phyloP scores from a whole-genome alignment of 495 filamentous ascomycete species.

The Chaetomium tenue region DNA sequence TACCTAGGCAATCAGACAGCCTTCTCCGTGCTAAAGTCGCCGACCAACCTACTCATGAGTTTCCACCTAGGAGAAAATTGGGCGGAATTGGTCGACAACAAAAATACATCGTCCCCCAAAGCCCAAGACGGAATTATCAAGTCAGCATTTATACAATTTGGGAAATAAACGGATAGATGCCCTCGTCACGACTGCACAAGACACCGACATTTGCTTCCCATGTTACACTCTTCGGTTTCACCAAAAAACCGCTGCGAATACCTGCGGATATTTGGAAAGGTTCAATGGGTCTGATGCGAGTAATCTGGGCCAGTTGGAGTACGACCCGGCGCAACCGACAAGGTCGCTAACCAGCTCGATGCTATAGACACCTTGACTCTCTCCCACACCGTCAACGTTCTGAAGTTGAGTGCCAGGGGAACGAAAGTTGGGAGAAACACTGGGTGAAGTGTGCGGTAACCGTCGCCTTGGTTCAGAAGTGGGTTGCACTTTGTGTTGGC shows the following conservation, averaged over 20 bases:
- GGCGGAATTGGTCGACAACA: constrained; percentile 19
- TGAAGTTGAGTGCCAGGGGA: constrained; percentile 46
- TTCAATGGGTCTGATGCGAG: constrained; percentile 34
- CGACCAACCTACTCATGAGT: constrained; percentile 45
- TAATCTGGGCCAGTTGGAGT: constrained; percentile 43
- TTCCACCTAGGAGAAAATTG: constrained; percentile 45
- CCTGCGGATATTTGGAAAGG: constrained; percentile 33
- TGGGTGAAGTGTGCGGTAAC: constrained; percentile 33
- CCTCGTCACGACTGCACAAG: constrained; percentile 28
- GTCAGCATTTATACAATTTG: constrained; percentile 36
- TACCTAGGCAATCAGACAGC: too few relatives aligned
- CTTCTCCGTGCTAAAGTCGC: constrained; percentile 37
- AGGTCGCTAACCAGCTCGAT: constrained; percentile 49
- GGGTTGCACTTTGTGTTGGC: too few relatives aligned
- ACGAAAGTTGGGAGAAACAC: constrained; percentile 44
- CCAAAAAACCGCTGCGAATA: constrained; percentile 19
- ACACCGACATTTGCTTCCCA: constrained; percentile 45
- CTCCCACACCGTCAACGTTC: constrained; percentile 46
- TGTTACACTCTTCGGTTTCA: constrained; percentile 47
- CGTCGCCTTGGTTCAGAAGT: background rate
- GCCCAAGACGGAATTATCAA: constrained; percentile 11
- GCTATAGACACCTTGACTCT: constrained; percentile 61
- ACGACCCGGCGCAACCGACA: constrained; percentile 31
- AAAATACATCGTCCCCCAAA: background rate
- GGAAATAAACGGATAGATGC: constrained; percentile 37